Base-by-base conservation (phyloP, 495 filamentous ascomycete species). In the Daldinia decipiens region DNA sequence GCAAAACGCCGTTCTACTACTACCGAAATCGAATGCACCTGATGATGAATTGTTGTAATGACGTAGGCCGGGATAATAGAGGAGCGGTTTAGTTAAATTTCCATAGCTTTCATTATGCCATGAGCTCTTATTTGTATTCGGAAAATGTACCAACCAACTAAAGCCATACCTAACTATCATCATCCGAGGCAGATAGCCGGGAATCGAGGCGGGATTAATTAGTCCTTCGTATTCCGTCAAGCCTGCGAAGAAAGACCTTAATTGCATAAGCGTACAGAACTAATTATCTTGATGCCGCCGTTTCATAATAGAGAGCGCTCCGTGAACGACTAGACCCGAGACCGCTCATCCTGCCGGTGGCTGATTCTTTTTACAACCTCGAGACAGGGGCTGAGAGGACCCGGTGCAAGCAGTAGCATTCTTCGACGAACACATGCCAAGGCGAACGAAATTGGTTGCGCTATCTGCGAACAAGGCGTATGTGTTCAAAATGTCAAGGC, bases 371-470 rank as follows among this genome's bases (percentile, higher is more conserved):
- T n/a, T 27, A 6, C 13, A 32, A 29, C 53, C 36, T 47, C 19
- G 27, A 27, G 43, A 12, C 17, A 52, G 19, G 19, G 5, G 26
- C 50, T 54, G 24, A 62, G 51, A 60, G 36, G 59, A 47, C 19
- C 31, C 36, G 55, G 24, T 19, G 62, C 62, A 67, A 34, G 27
- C 52, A 56, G 62, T 59, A 58, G 53, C 67, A 71, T 67, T 58
- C 47, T 40, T 65, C 69, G 47, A 54, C 59, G 69, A 72, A 65
- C 24, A 54, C 31, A 55, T 57, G 64, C 59, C 59, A 64, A 68
- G 59, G 47, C 38, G 58, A 64, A 72, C 47, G 45, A 65, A 59
- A 15, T 11, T 43, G 36, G 47, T 54, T 58, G 58, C 43, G 59
- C 53, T 62, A 45, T 58, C 57, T 51, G 38, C 29, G 62, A 54